Conservation (phyloP, 495 filamentous ascomycete species). For the Xylaria telfairii region DNA sequence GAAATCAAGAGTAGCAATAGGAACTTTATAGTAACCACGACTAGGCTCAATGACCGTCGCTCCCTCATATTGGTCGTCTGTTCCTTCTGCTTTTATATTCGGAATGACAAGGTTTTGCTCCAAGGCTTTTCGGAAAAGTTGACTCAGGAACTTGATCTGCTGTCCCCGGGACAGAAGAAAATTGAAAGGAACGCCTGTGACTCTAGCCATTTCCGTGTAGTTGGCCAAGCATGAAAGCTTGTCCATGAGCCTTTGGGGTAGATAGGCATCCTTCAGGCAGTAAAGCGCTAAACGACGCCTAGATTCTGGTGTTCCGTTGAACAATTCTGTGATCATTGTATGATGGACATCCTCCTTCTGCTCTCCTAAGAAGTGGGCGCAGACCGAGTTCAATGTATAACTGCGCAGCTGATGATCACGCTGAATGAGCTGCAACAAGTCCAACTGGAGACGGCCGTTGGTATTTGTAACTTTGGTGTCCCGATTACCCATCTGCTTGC, state of each 20-base stretch:
- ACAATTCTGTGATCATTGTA: conserved; percentile 98
- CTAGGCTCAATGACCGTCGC: conserved; percentile 97
- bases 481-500: conserved; percentile 98
- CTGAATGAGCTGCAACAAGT: conserved; percentile 91
- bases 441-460: conserved; percentile 90
- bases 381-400: conserved; percentile 97
- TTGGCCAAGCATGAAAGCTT: conserved; percentile 98
- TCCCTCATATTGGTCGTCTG: conserved; percentile 91
- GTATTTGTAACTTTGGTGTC: conserved; percentile 94
- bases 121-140: conserved; percentile 92
- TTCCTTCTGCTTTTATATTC: conserved; percentile 68
- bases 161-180: conserved; percentile 91
- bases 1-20: conserved; percentile 97
- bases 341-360: conserved; percentile 99
- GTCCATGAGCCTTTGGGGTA: conserved; percentile 94
- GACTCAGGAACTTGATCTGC: conserved; percentile 97
- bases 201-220: conserved; percentile 99
- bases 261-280: conserved; percentile 96
- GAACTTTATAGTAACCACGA: conserved; percentile 89
- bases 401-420: conserved; percentile 93
- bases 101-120: conserved; percentile 94
- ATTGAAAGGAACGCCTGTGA: conserved; percentile 98
- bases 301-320: conserved; percentile 92
- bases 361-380: conserved; percentile 93
- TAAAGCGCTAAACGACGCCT: conserved; percentile 90